Base-by-base conservation (phyloP, 1,284 basidiomycete genomes). In the Crepidotus sp. region DNA sequence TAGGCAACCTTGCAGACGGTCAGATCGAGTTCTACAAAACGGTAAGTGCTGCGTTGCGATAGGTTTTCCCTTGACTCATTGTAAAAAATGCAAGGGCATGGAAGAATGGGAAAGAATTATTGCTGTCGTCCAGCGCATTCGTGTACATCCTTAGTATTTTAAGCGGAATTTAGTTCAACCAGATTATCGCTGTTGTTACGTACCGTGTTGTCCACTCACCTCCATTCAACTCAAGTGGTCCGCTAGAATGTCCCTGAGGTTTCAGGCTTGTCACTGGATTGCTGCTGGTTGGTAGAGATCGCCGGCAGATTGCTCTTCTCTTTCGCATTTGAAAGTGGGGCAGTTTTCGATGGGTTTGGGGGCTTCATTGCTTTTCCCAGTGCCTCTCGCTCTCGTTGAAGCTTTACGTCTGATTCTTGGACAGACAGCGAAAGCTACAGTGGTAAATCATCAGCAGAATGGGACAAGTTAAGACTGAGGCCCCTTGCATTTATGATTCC, bases 1-100 rank as follows among this genome's bases (percentile, higher is more conserved):
- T 98, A 8, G 77, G 77, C 5, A 82, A 83, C 46, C 78, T 96
- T 50, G 91, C 90, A 7, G 88, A 97, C 53, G 94, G 93, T 2
- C 86, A 98, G 62, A 91, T 98, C 51, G 89, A 92, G 59, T 90
- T 96, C 65, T 91, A 95, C 60, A 84, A 86, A 64, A 74, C 83
- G 54, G 87, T 87, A 60, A 45, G 77, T 67, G 15, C 14, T 35
- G 27, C 18, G 15, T 44, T 46, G n/a, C 31, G 18, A 21, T 4
- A n/a, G 32, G 36, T 39, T 3, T 35, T 36, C 40, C 36, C 3
- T 33, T 40, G 17, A 31, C 21, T 37, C 31, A 51, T 27, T 54
- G 50, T 31, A 25, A 19, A 15, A 14, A 13, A 31, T 4, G 0
- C 36, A 51, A 87, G 82, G 76, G 83, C 47, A 86, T 94, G 84